Evolutionary conservation across 169 alveolate species (phyloP), one percentile per base, ranked within the genome.

Genomic region (Plasmodium malariae): DNA sequence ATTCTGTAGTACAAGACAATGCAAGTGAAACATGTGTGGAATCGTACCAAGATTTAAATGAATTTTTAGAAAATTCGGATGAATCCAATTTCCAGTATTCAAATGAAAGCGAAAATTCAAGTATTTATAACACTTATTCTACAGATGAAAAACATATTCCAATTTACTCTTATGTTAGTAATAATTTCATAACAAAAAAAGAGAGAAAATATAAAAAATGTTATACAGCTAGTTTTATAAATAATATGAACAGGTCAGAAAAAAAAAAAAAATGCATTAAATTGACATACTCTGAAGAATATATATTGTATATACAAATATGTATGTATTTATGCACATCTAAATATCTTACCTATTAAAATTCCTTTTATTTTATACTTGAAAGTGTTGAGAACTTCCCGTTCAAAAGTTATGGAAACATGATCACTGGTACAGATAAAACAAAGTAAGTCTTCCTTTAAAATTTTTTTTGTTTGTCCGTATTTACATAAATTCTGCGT

Each of bases 211-310:
- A 48, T 45, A 80, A 67, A 80, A 63, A 51, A 34, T 80, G 26
- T 17, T 48, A 80, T 26, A 67, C 90, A 67, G 85, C 19, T 80
- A 67, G 90, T 72, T 67, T 67, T 59, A 65, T 80, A 67, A 65
- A 80, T 65, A 51, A 80, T 67, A 80, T 80, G 90, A 67, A 21
- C 83, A 80, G 90, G 90, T 80, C 34, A 63, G 74, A 2, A 74
- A 60, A 60, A 74, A 74, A 74, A 49, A 71, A 71, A 71, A 71
- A 3, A 69, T 36, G 40, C 24, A n/a, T n/a, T n/a, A n/a, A n/a
- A n/a, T n/a, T n/a, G n/a, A n/a, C n/a, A n/a, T n/a, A n/a, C n/a
- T n/a, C n/a, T 45, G 14, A 3, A 1, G 14, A 45, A 45, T 1
- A 11, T 45, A 11, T 45, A 11, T 45, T 45, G 9, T 3, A 11